A percentile compares a stretch with the other conserved stretches of the same genome.
Evolutionary conservation across 2,329 filamentous ascomycete species (phyloP).

Genomic region (Talaromyces sp.): DNA sequence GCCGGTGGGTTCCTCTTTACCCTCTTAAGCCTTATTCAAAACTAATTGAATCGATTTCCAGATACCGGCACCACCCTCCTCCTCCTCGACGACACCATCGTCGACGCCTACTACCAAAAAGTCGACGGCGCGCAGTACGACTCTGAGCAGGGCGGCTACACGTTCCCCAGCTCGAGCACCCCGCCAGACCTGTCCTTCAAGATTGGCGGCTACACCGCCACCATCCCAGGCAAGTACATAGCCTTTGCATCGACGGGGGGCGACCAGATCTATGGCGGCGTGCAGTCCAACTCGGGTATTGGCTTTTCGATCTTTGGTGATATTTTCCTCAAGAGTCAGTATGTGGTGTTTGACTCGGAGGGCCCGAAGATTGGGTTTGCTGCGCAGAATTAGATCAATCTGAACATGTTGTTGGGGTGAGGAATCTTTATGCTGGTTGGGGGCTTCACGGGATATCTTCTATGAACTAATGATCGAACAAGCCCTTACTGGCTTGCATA

Average conservation of each 20-base stretch:
- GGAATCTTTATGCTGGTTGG: not conserved
- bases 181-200: constrained; percentile 51
- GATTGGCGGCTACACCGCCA: constrained; percentile 46
- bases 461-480: not conserved
- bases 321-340: constrained; percentile 71
- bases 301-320: constrained; percentile 68
- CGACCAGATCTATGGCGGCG: constrained; percentile 57
- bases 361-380: constrained; percentile 47
- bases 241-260: constrained; percentile 43
- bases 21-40: too few species aligned
- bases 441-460: not conserved
- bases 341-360: constrained; percentile 64
- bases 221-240: constrained; percentile 51
- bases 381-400: constrained; percentile 21
- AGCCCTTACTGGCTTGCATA: not conserved
- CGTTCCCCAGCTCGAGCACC: constrained; percentile 46
- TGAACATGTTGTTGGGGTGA: too few species aligned
- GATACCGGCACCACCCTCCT: constrained; percentile 68
- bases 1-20: constrained; percentile 26
- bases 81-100: constrained; percentile 50
- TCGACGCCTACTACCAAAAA: constrained; percentile 55
- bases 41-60: not conserved
- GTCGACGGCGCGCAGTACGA: constrained; percentile 43
- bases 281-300: constrained; percentile 58
- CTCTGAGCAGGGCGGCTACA: constrained; percentile 47